Conservation (phyloP, 164 flowering plant genomes). For the Liquidambar formosana region DNA sequence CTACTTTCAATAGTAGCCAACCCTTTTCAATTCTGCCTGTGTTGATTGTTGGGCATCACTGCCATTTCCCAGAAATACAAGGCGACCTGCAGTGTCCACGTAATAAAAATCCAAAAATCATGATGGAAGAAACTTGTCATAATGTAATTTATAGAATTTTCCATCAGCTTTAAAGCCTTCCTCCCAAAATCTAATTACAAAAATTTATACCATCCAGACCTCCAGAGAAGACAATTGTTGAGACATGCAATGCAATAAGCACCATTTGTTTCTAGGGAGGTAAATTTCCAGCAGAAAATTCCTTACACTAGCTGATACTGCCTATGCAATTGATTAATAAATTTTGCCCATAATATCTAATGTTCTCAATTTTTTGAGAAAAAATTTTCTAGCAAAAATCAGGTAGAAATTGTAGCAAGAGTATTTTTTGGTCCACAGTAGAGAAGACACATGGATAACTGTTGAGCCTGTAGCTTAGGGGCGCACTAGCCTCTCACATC, state of each 20-base stretch:
- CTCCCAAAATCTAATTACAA: background rate
- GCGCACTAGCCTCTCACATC: too few species aligned
- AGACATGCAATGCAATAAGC: background rate
- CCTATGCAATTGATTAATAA: too few species aligned
- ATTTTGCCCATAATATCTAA: too few species aligned
- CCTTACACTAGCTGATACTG: too few species aligned
- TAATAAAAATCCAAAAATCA: background rate
- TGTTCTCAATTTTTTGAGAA: too few species aligned
- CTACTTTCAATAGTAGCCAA: conserved; percentile 57
- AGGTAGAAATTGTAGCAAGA: too few species aligned
- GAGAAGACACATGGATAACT: too few species aligned
- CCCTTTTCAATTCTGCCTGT: conserved; percentile 36
- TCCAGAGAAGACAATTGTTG: too few species aligned
- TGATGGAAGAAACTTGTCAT: background rate
- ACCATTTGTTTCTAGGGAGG: background rate
- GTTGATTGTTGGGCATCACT: conserved; percentile 28
- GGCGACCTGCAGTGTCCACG: conserved; percentile 51
- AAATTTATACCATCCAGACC: background rate
- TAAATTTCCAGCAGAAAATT: too few species aligned
- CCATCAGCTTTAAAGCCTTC: background rate
- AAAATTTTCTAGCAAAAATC: too few species aligned
- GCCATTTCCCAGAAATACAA: conserved; percentile 61
- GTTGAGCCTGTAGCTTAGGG: too few species aligned
- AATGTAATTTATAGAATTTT: background rate
- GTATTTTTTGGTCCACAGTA: too few species aligned